Evolutionary conservation across 768 basidiomycete genomes (phyloP).

Genomic region (Lactarius evosmus): DNA sequence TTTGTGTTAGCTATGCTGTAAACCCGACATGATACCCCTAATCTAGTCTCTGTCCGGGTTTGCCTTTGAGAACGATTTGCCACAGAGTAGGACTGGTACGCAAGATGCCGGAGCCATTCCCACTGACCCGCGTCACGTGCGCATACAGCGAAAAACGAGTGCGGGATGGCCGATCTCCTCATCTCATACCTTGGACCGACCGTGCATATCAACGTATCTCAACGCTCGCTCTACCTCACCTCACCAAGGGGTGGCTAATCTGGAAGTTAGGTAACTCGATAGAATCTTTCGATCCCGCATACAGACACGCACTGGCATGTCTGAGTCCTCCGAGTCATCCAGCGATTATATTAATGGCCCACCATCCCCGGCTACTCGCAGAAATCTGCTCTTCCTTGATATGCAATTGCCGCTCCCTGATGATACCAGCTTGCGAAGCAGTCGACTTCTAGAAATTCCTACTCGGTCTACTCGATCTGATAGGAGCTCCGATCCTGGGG

Average conservation of each 20-base stretch:
- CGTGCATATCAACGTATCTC: background rate
- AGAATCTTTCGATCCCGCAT: background rate
- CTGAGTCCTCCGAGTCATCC: background rate
- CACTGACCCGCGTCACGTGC: background rate
- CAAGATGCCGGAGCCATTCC: no score
- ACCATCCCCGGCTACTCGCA: background rate
- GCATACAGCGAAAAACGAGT: background rate
- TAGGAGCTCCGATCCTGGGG: background rate
- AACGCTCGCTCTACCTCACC: background rate
- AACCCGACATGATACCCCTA: background rate
- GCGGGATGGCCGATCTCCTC: background rate
- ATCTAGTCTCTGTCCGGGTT: background rate
- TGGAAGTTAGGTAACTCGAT: background rate
- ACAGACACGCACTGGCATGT: background rate
- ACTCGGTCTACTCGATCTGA: background rate
- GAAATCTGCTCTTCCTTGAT: background rate
- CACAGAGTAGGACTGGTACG: no score
- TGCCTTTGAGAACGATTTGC: background rate
- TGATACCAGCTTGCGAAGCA: background rate
- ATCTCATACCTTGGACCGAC: background rate
- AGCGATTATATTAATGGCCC: background rate
- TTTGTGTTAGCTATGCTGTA: background rate
- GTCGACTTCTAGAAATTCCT: background rate
- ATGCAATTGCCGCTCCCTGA: background rate
- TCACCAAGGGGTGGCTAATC: background rate